Percentiles rank a stretch among this genome's conserved stretches.
Conservation (phyloP, 208 protist species). For the Leishmania braziliensis region DNA sequence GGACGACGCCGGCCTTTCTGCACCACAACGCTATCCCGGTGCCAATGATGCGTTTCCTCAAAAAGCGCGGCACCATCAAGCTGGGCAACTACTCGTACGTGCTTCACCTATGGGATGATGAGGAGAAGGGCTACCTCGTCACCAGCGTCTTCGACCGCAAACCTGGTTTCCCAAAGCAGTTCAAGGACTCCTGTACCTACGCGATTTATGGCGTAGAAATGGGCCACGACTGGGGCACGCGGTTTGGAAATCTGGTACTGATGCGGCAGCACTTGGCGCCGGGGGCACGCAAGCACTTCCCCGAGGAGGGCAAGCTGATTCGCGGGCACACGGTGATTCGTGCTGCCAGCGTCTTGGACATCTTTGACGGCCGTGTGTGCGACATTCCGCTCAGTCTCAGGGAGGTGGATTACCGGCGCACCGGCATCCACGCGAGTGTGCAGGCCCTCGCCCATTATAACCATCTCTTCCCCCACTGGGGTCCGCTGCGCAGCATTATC, state of each 20-base stretch:
- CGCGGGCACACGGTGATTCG: constrained; percentile 33
- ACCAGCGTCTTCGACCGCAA: constrained; percentile 74
- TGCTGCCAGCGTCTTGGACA: constrained; percentile 16
- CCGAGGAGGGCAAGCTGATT: constrained; percentile 39
- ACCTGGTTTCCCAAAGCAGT: constrained; percentile 26
- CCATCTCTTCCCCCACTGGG: constrained; percentile 58
- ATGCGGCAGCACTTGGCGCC: constrained; percentile 26
- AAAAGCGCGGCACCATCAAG: constrained; percentile 47
- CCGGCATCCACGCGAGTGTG: constrained; percentile 62
- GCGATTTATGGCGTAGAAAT: constrained; percentile 27
- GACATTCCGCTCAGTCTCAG: constrained; percentile 63
- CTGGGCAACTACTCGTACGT: constrained; percentile 30
- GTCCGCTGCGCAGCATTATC: constrained; percentile 62
- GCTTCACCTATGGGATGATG: constrained; percentile 83
- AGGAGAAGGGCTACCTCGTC: constrained; percentile 64
- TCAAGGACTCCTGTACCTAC: constrained; percentile 15
- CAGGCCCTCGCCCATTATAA: constrained; percentile 40
- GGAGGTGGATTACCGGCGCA: constrained; percentile 18
- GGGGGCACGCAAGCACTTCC: constrained; percentile 14
- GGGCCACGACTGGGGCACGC: constrained; percentile 30
- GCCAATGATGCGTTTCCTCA: constrained; percentile 54
- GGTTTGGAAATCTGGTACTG: constrained; percentile 16
- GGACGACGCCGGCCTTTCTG: constrained; percentile 52
- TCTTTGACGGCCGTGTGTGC: constrained; percentile 43
- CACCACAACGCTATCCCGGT: constrained; percentile 76